Conservation (phyloP, 331 rosid genomes). For the Phaseolus coccineus region DNA sequence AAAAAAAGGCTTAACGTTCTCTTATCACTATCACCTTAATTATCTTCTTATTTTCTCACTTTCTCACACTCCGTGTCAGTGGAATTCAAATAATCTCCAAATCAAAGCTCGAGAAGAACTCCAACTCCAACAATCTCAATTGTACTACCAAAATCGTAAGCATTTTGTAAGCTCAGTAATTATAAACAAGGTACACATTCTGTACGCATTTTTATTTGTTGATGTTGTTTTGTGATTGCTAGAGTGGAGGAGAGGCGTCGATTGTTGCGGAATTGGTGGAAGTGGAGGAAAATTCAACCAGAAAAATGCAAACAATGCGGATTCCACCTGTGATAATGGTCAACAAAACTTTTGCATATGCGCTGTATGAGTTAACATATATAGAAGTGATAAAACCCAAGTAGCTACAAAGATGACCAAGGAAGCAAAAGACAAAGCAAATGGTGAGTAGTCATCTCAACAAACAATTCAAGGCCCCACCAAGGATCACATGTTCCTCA, state of each 20-base stretch:
- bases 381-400: too few relatives aligned
- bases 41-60: conserved; percentile 43
- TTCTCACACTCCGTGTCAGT: conserved; percentile 36
- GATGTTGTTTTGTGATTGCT: conserved; percentile 4
- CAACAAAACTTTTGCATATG: conserved; percentile 84
- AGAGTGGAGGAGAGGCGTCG: conserved; percentile 94
- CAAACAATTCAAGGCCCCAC: too few relatives aligned
- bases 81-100: conserved; percentile 87
- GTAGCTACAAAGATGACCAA: too few relatives aligned
- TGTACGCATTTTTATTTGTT: background rate
- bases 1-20: conserved; percentile 39
- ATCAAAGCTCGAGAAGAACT: conserved; percentile 81
- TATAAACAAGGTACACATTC: background rate
- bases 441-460: too few relatives aligned
- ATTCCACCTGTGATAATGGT: conserved; percentile 74
- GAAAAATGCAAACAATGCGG: conserved; percentile 80
- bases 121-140: conserved; percentile 68
- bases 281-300: conserved; percentile 83
- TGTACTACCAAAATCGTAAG: conserved; percentile 80
- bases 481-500: too few relatives aligned
- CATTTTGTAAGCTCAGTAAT: conserved; percentile 65
- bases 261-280: conserved; percentile 90
- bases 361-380: conserved; percentile 74
- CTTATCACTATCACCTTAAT: conserved; percentile 17
- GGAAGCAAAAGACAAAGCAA: too few relatives aligned